Base-by-base conservation (phyloP, 306 rosid genomes). In the Cucurbita pepo region DNA sequence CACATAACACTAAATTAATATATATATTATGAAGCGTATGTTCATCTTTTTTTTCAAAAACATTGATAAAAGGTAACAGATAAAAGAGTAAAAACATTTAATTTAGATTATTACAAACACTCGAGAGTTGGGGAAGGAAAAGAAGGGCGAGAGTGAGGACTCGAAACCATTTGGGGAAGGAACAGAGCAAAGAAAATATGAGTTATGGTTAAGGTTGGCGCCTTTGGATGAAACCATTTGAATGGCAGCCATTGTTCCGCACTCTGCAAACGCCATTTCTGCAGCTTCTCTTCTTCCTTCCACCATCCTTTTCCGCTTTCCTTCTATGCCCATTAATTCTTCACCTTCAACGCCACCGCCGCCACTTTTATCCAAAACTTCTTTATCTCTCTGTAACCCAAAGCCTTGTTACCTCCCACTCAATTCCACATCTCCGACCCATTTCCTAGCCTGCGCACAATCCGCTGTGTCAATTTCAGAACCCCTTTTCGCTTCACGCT, bases 241-340 rank as follows among this genome's bases (percentile, higher is more conserved):
- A 7, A 48, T 66, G 72, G 72, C 71, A 43, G 71, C 72, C 55
- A 45, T 66, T 66, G 55, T 66, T 66, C n/a, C 55, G 5, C n/a
- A n/a, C 36, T 18, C 69, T 16, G 14, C 69, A 62, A 50, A 44
- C 60, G 47, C 63, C 47, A 51, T 57, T 37, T 55, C 79, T 79
- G 36, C 63, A 10, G 0, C 21, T 67, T 37, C 80, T 69, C 59
- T 76, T 79, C 56, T 78, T 69, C 60, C 71, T 79, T 56, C 79
- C 7, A 8, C 18, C 12, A 60, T 38, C 71, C 56, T 56, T 38
- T 57, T 78, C 15, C 67, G 16, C 15, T 51, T 52, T 79, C 34
- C 69, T 75, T 45, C 57, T 52, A 38, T 41, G 34, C 70, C 70
- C 70, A 18, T 16, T 52, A 61, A 16, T 16, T 25, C 69, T 67